A percentile compares a stretch with the other conserved stretches of the same genome.
Conservation (phyloP, 768 basidiomycete genomes). For the Mycena chlorophos region DNA sequence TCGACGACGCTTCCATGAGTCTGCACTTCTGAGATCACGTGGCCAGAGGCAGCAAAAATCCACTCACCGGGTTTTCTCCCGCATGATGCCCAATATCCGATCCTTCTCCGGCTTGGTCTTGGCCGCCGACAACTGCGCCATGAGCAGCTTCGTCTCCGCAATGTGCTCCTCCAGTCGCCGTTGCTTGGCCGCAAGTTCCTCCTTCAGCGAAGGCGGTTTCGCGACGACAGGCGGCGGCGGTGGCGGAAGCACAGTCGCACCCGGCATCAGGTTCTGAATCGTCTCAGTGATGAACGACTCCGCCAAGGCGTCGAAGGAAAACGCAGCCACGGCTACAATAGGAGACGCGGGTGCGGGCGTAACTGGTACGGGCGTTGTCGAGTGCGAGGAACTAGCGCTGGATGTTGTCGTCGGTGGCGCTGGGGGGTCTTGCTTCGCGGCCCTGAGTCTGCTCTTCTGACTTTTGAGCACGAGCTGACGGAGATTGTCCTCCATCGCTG, state of each 20-base stretch:
- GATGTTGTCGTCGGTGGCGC: neutral
- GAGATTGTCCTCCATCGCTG: constrained; percentile 42
- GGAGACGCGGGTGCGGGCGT: too few relatives aligned
- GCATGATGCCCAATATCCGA: constrained; percentile 43
- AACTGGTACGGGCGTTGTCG: neutral
- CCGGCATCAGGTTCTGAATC: constrained; percentile 45
- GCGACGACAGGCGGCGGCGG: too few relatives aligned
- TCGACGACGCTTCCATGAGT: constrained; percentile 33
- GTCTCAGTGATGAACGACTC: constrained; percentile 59
- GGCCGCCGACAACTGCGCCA: constrained; percentile 46
- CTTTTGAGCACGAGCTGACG: constrained; percentile 39
- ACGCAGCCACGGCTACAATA: neutral
- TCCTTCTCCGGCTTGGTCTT: constrained; percentile 55
- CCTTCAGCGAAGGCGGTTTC: constrained; percentile 1
- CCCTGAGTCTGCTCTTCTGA: constrained; percentile 36
- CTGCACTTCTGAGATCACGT: constrained; percentile 22
- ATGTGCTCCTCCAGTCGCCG: constrained; percentile 52
- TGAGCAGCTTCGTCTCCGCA: constrained; percentile 51
- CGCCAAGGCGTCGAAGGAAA: constrained; percentile 55
- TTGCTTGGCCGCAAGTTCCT: constrained; percentile 49
- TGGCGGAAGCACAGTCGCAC: neutral
- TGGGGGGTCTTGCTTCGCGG: constrained; percentile 2
- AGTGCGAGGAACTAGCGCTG: neutral
- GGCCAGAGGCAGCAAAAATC: constrained; percentile 5
- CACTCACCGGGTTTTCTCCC: constrained; percentile 58